Evolutionary conservation across 371 early-diverging fungal genomes (phyloP), one percentile per base, ranked within the genome.

Genomic region (Mucor plumbeus): DNA sequence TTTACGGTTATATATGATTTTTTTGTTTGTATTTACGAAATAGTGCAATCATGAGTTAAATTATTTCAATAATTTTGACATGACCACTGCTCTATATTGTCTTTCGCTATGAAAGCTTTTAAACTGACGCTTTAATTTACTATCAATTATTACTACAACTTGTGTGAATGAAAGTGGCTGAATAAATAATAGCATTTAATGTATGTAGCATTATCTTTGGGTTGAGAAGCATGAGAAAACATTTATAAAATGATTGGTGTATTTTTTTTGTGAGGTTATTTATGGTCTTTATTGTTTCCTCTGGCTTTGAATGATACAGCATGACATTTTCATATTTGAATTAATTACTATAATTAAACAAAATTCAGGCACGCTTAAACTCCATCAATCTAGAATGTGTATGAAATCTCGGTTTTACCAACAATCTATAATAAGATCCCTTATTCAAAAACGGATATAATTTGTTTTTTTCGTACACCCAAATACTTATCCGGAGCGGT

Each of bases 241-340:
- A 31, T 53, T 31, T 19, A 11, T 11, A 13, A 21, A 53, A 13
- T 53, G 53, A 53, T 56, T 36, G 19, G 35, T 56, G 36, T 7
- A 36, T 8, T 1, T 38, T 35, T 21, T 56, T 31, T 33, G 47
- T 47, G 47, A 47, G 47, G 47, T 54, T 35, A 35, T 26, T 17
- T 15, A 44, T 44, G n/a, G 44, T 9, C 14, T n/a, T 36, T 26
- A n/a, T 19, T 35, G 56, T 56, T 54, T 26, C 33, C 54, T 26
- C 33, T 54, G 54, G 33, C 54, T 54, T 54, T 56, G 36, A 56
- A 56, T 56, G 35, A 36, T 4, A 56, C 17, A 56, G n/a, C 56
- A 56, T 35, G 36, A 56, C 36, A 33, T 54, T 54, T 31, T 15
- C 36, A 8, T n/a, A 17, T 36, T 33, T 35, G 56, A 35, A 34